Conservation (phyloP, 2,329 filamentous ascomycete genomes). For the Trichoderma sp. region DNA sequence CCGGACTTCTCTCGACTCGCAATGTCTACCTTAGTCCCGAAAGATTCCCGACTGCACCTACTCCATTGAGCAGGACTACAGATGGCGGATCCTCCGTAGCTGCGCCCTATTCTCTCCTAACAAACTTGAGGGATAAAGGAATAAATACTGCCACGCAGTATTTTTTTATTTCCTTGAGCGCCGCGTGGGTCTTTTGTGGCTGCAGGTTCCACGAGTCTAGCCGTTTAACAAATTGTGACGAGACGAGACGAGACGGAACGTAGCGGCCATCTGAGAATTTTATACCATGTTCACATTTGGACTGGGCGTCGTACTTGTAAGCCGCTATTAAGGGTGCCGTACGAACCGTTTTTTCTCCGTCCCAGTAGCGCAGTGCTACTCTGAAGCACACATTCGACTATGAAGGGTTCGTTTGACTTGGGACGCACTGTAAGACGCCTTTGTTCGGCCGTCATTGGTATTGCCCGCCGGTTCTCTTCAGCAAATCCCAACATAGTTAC, state of each 20-base stretch:
- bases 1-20: background rate
- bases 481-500: background rate
- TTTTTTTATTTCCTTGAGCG: background rate
- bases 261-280: background rate
- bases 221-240: background rate
- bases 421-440: background rate
- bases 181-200: constrained; percentile 17
- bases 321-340: background rate
- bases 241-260: background rate
- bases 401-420: background rate
- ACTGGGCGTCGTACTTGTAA: background rate
- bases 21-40: background rate
- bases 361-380: background rate
- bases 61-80: background rate
- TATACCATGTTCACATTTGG: background rate
- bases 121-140: constrained; percentile 9
- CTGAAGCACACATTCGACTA: background rate
- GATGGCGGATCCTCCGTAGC: constrained; percentile 12
- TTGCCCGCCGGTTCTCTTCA: background rate
- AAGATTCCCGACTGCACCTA: background rate
- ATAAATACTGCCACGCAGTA: background rate
- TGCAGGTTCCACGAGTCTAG: constrained; percentile 1
- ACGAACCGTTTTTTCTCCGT: background rate
- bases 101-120: background rate
- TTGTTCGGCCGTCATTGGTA: background rate